Evolutionary conservation across 179 eudicot genomes (phyloP).

Genomic region (Sideroxylon spinosum): DNA sequence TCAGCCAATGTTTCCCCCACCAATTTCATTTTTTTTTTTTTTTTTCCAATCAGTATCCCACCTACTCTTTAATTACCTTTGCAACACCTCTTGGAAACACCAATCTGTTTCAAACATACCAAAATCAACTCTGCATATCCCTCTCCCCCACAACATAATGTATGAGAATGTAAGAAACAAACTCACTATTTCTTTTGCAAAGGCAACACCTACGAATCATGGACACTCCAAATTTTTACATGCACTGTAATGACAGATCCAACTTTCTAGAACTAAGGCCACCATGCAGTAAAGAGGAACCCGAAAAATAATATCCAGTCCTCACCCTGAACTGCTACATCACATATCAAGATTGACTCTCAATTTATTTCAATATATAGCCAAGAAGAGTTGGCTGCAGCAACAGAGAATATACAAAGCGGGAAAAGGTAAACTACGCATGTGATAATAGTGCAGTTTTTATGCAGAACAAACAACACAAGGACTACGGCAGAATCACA

Average conservation of each 20-base stretch:
- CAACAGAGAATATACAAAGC: not conserved
- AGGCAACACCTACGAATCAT: not conserved
- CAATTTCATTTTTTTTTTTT: too few relatives aligned
- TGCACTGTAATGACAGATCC: not conserved
- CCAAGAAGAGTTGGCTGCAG: not conserved
- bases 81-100: too few relatives aligned
- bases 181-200: too few relatives aligned
- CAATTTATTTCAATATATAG: not conserved
- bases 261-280: constrained; percentile 1
- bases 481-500: not conserved
- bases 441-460: not conserved
- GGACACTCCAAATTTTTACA: not conserved
- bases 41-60: too few relatives aligned
- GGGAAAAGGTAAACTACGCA: not conserved
- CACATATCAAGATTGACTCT: not conserved
- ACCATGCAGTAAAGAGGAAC: not conserved
- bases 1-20: too few relatives aligned
- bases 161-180: too few relatives aligned
- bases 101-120: too few relatives aligned
- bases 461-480: not conserved
- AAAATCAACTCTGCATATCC: too few relatives aligned
- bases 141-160: too few relatives aligned
- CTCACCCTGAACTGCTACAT: not conserved
- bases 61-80: too few relatives aligned
- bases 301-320: not conserved